A percentile compares a stretch with the other conserved stretches of the same genome.
Evolutionary conservation across 352 stramenopile genomes (phyloP).

Genomic region (Phytophthora pistaciae): DNA sequence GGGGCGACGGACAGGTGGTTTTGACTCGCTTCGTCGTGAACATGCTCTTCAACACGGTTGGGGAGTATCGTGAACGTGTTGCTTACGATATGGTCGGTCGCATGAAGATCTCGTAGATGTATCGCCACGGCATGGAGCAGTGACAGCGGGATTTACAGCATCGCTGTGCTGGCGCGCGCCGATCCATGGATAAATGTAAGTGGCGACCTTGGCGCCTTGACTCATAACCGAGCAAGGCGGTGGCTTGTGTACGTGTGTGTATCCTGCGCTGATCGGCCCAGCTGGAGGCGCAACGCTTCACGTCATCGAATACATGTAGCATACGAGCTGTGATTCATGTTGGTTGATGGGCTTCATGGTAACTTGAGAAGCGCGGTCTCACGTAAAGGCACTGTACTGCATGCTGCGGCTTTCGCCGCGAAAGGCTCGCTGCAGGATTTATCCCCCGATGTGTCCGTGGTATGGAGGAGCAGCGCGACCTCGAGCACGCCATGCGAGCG

Average conservation of each 20-base stretch:
- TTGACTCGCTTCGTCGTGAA: background rate
- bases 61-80: no score
- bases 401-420: background rate
- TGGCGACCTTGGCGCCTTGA: no score
- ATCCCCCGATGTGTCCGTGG: conserved; percentile 3
- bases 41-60: background rate
- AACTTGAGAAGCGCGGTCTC: background rate
- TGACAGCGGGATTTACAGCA: no score
- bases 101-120: background rate
- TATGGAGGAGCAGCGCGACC: background rate
- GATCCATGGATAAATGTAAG: no score
- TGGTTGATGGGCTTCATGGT: background rate
- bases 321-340: background rate
- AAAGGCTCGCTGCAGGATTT: background rate
- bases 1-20: background rate
- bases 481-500: background rate
- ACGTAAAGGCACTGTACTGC: background rate
- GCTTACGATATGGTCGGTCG: no score
- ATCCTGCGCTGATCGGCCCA: background rate
- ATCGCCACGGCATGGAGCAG: no score
- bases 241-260: background rate
- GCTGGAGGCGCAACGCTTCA: background rate
- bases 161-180: no score
- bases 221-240: no score
- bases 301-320: background rate